phyloP scores from a whole-genome alignment of 257 asterid genomes.

The Nicotiana undulata region DNA sequence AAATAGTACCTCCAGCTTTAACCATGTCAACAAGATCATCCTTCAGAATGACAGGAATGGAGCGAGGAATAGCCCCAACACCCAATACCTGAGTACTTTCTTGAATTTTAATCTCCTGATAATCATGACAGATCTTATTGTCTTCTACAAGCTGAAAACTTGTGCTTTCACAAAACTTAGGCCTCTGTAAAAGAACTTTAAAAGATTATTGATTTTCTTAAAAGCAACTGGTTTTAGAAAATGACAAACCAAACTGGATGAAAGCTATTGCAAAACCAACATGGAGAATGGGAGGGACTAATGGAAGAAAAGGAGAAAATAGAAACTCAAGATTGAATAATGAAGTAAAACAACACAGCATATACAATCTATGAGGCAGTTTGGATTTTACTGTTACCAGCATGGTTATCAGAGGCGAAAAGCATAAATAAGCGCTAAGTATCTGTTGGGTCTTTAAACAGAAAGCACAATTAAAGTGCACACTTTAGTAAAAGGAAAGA shows the following conservation, averaged over 20 bases:
- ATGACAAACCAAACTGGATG: background rate
- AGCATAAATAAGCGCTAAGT: background rate
- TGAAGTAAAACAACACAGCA: background rate
- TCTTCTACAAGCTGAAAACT: constrained; percentile 78
- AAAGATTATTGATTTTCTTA: background rate
- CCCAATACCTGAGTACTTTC: constrained; percentile 94
- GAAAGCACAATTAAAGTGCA: background rate
- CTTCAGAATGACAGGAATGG: constrained; percentile 81
- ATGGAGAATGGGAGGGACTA: background rate
- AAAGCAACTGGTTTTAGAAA: background rate
- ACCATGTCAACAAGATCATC: constrained; percentile 94
- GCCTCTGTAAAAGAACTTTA: constrained; percentile 16
- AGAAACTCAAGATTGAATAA: background rate
- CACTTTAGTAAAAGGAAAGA: background rate
- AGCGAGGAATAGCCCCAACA: constrained; percentile 98
- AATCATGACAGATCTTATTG: constrained; percentile 78
- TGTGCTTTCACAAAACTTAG: constrained; percentile 62
- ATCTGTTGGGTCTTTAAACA: background rate
- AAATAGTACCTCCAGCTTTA: constrained; percentile 89
- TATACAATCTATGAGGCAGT: background rate
- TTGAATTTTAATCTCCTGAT: constrained; percentile 96
- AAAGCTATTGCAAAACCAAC: background rate
- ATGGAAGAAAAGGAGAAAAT: background rate
- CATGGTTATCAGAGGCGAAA: background rate
- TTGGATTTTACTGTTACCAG: background rate